Percentiles rank a stretch among this genome's conserved stretches.
These are phyloP conservation scores for Verticillium dahliae DNA, from an alignment of 2,329 filamentous ascomycete species.

Conservation along the genomic window DNA sequence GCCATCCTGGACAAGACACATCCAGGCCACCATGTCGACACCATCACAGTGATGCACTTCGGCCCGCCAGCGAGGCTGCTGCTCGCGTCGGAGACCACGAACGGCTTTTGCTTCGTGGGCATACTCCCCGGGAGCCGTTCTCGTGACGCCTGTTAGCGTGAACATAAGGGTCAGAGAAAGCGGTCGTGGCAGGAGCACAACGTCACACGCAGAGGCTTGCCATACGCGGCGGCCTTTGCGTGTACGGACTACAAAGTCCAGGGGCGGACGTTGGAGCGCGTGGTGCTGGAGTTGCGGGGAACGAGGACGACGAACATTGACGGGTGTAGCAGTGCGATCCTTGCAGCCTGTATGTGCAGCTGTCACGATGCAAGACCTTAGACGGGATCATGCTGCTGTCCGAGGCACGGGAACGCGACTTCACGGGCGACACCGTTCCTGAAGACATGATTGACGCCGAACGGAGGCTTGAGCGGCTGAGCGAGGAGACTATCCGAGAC, in stretches of 20 bases:
- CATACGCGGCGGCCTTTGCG: background rate
- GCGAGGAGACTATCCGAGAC: background rate
- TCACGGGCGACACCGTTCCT: no score
- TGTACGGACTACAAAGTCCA: background rate
- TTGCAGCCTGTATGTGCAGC: background rate
- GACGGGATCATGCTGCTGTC: no score
- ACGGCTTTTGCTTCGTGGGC: background rate
- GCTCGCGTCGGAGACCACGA: background rate
- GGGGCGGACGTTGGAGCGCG: background rate
- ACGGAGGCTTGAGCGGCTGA: no score
- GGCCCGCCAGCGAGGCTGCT: background rate
- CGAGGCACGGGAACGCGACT: no score
- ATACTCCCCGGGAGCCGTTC: background rate
- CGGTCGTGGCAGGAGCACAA: background rate
- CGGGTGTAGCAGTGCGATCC: no score
- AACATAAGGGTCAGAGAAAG: background rate
- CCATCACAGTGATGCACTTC: background rate
- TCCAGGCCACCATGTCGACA: background rate
- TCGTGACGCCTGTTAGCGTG: background rate
- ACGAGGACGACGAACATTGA: background rate
- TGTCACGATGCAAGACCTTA: background rate
- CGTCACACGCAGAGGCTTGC: background rate
- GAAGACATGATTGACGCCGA: no score
- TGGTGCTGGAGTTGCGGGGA: background rate
- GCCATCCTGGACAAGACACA: background rate